Base-by-base conservation (phyloP, 2,329 filamentous ascomycete genomes). In the Acephala macrosclerotiorum region DNA sequence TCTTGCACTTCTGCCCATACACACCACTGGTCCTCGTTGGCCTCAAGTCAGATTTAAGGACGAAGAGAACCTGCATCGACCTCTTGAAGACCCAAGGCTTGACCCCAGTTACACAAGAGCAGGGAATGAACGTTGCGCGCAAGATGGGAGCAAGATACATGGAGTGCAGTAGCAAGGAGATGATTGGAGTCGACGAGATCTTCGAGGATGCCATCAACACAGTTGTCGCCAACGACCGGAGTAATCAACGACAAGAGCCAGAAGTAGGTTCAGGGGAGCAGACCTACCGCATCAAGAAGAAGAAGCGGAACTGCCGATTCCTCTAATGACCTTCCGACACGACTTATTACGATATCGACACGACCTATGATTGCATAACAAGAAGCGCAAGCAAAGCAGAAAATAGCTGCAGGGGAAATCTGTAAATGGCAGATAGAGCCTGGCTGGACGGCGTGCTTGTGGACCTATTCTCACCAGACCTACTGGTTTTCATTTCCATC, bases 141-240 rank as follows among this genome's bases (percentile, higher is more conserved):
- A 96, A 95, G 82, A 99, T 99, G 96, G 89, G 90, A 69, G 96
- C 96, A 14, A 86, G 90, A 76, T 99, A 99, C 82, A 95, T 97
- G 87, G 96, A 99, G 82, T 99, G 96, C 85, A 97, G 94, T 78
- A 97, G 93, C 80, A 98, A 98, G 81, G 96, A 97, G 81, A 96
- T 97, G 91, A 89, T 86, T 61, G 96, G 96, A 64, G 95, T 99
- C 55, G 93, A 98, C 78, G 95, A 98, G 75, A 96, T 98, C 76
- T 99, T 99, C 80, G 91, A 96, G 79, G 85, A 89, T 68, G 96
- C 96, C 63, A 94, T 99, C 77, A 88, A 94, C 75, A 95, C 92
- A 60, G 94, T 96, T 36, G 93, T 99, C 33, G 89, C 91, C 71
- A 92, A 94, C 74, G 93, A 94, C 77, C 81, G 84, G 75, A 89